Base-by-base conservation (phyloP, 164 flowering plant species). In the Magnolia sinica region DNA sequence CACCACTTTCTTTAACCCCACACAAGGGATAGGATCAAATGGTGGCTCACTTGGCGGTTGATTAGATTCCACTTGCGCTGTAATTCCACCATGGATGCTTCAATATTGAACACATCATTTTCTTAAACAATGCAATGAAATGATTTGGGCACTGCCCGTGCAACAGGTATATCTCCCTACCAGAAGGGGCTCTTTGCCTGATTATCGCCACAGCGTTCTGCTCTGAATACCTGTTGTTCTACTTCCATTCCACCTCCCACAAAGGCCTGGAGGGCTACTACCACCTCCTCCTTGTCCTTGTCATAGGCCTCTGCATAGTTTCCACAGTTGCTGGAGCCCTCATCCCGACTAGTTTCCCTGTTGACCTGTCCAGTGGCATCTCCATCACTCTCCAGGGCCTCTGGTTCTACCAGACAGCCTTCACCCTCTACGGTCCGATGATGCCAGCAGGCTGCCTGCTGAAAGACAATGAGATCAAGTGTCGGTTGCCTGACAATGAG, bases 351-450 rank as follows among this genome's bases (percentile, higher is more conserved):
- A 94, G 93, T 81, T 91, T 96, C 78, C 86, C 96, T 0, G 79
- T 83, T 20, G 97, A 96, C 80, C 71, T 96, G 63, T 84, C 85
- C 55, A 80, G 87, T 63, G 97, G 98, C 76, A 90, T 92, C 73
- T 89, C 94, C 27, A 88, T 94, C 20, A 87, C 98, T n/a, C 91
- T 96, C 45, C 99, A 94, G 83, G 99, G 99, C 73, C 91, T 96
- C 50, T 96, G 99, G 99, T 96, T 96, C 83, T 96, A 92, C 81
- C 97, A 94, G 77, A 96, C 99, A 4, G 98, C 99, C 11, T 91
- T 94, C 83, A 87, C 91, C 67, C 97, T 96, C 6, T 96, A 91
- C 71, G 98, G 99, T 37, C 91, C 98, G 9, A 89, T 91, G 92
- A 91, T 93, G 96, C 99, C 99, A 11, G 86, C 87, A 27, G 98